Evolutionary conservation across 2,329 filamentous ascomycete species (phyloP).

Genomic region (Talaromyces piceae): DNA sequence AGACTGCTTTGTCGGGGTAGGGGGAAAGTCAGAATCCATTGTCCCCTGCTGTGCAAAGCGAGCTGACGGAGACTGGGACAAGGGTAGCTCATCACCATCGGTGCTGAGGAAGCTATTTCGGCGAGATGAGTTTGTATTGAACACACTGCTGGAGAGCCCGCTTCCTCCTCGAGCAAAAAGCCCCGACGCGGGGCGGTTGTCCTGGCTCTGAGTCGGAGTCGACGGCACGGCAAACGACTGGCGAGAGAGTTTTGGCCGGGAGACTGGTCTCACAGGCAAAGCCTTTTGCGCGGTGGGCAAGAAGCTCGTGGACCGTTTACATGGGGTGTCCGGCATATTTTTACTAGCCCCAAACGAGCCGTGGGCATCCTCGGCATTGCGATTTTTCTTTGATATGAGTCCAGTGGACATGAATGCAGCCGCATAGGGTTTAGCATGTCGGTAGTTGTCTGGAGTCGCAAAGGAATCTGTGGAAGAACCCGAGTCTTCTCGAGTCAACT

Average conservation of each 20-base stretch:
- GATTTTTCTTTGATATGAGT: conserved; percentile 88
- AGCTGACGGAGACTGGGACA: conserved; percentile 50
- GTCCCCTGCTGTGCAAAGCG: conserved; percentile 51
- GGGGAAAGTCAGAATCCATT: conserved; percentile 69
- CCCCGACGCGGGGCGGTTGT: conserved; percentile 54
- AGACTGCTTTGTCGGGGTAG: conserved; percentile 74
- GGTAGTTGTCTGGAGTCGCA: conserved; percentile 70
- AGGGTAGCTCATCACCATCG: conserved; percentile 65
- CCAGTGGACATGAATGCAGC: conserved; percentile 92
- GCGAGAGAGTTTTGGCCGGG: conserved; percentile 56
- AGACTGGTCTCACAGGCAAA: conserved; percentile 52
- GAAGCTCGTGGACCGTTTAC: conserved; percentile 71
- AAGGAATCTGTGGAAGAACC: conserved; percentile 48
- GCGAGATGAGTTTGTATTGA: conserved; percentile 44
- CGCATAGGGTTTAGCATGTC: conserved; percentile 66
- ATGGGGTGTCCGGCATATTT: conserved; percentile 87
- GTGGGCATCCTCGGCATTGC: conserved; percentile 63
- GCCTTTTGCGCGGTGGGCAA: conserved; percentile 56
- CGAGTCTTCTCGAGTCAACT: conserved; percentile 43
- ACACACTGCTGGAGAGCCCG: conserved; percentile 55
- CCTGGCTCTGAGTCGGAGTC: conserved; percentile 60
- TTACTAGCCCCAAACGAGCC: conserved; percentile 48
- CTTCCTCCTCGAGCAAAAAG: conserved; percentile 60
- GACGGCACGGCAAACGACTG: conserved; percentile 73
- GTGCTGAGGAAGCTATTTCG: conserved; percentile 71